Percentiles rank a stretch among this genome's conserved stretches.
Conservation (phyloP, 768 basidiomycete species). For the Pisolithus marmoratus region DNA sequence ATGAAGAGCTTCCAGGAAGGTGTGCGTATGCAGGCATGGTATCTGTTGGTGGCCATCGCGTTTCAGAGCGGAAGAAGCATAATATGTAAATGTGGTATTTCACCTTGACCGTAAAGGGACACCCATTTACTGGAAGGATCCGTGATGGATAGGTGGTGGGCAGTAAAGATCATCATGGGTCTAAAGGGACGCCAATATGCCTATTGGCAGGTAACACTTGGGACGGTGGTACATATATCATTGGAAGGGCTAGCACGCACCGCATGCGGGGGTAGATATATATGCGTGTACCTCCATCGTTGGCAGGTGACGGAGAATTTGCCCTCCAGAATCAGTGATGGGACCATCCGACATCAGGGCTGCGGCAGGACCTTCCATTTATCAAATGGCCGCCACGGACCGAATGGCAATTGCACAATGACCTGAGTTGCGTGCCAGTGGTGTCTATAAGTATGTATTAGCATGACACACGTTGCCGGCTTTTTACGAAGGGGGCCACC, state of each 20-base stretch:
- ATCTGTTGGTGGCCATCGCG: conserved; percentile 13
- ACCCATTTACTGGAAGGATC: conserved; percentile 17
- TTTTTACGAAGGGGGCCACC: conserved; percentile 9
- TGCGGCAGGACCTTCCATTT: conserved; percentile 28
- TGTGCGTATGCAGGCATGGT: conserved; percentile 26
- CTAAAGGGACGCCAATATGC: conserved; percentile 12
- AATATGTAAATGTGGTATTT: conserved; percentile 24
- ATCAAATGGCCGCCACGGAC: conserved; percentile 28
- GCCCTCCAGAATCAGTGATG: conserved; percentile 25
- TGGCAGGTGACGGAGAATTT: conserved; percentile 23
- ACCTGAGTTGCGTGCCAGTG: conserved; percentile 14
- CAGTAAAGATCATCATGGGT: conserved; percentile 30
- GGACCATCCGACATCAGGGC: conserved; percentile 13
- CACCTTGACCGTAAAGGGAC: conserved; percentile 5
- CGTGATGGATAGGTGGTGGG: conserved; percentile 23
- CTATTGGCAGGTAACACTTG: conserved; percentile 4
- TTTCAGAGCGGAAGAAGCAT: conserved; percentile 22
- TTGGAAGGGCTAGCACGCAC: conserved; percentile 11
- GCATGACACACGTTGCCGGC: conserved; percentile 26
- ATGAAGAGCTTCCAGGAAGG: conserved; percentile 11
- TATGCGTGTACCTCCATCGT: conserved; percentile 26
- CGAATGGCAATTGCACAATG: conserved; percentile 19
- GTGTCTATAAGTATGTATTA: conserved; percentile 6
- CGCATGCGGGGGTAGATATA: conserved; percentile 22
- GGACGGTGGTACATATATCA: conserved; percentile 21